Conservation (phyloP, 2,329 filamentous ascomycete genomes). For the Cladosporium colombiae region DNA sequence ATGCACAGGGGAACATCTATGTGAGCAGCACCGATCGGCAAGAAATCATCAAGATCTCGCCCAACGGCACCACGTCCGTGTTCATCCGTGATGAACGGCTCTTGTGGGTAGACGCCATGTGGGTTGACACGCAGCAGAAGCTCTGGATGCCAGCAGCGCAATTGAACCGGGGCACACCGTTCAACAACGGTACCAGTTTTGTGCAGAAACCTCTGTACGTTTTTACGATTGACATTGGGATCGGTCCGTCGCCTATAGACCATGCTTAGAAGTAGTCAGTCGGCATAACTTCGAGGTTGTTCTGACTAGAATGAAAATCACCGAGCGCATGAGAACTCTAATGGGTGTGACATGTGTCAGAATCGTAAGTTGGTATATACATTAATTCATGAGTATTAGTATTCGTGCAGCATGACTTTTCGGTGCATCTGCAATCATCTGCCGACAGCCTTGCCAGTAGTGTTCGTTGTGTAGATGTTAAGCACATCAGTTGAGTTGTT, state of each 20-base stretch:
- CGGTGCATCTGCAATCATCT: background rate
- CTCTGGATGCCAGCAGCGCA: slow-evolving; percentile 37
- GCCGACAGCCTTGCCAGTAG: slow-evolving; percentile 22
- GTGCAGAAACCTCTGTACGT: slow-evolving; percentile 32
- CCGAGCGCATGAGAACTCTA: background rate
- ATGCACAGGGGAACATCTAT: slow-evolving; percentile 43
- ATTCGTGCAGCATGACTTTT: background rate
- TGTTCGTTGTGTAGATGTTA: slow-evolving; percentile 30
- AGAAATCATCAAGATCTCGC: slow-evolving; percentile 31
- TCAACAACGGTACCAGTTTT: slow-evolving; percentile 31
- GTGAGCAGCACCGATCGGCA: slow-evolving; percentile 39
- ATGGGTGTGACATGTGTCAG: background rate
- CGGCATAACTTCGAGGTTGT: background rate
- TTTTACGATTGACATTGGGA: slow-evolving; percentile 32
- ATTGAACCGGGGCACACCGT: slow-evolving; percentile 34
- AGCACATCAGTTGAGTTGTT: slow-evolving; percentile 45
- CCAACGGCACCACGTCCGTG: slow-evolving; percentile 32
- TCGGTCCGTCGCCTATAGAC: slow-evolving; percentile 33
- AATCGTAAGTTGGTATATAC: slow-evolving; percentile 1
- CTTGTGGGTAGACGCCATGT: slow-evolving; percentile 38
- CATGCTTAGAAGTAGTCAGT: slow-evolving; percentile 24
- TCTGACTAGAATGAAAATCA: background rate
- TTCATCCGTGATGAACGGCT: slow-evolving; percentile 34
- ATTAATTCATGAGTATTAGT: background rate
- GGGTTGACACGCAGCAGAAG: slow-evolving; percentile 31